phyloP scores from a whole-genome alignment of 345 rosid species.

The Raphanus raphanistrum region DNA sequence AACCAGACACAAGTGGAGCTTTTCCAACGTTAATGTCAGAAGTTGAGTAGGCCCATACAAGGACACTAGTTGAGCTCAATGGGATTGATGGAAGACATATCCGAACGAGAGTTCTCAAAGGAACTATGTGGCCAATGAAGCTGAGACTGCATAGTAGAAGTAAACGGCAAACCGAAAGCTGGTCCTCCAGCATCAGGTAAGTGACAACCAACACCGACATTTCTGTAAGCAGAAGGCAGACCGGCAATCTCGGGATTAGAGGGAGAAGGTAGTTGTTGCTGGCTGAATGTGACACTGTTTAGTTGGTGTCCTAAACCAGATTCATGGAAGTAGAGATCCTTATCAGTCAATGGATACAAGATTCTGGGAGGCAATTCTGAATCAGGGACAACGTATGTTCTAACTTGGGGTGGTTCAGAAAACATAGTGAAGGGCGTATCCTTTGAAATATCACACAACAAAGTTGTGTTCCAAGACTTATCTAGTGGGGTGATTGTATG shows the following conservation, averaged over 20 bases:
- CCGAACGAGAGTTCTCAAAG: slow-evolving; percentile 36
- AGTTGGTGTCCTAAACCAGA: slow-evolving; percentile 28
- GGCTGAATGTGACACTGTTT: slow-evolving; percentile 35
- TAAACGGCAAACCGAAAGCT: slow-evolving; percentile 46
- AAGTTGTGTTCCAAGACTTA: slow-evolving; percentile 22
- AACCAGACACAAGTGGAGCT: background rate
- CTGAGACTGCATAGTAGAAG: slow-evolving; percentile 35
- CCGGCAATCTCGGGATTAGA: background rate
- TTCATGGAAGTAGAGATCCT: slow-evolving; percentile 37
- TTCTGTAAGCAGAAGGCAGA: slow-evolving; percentile 21
- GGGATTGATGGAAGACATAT: background rate
- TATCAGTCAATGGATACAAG: slow-evolving; percentile 27
- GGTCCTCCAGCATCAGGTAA: slow-evolving; percentile 36
- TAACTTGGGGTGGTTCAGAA: slow-evolving; percentile 37
- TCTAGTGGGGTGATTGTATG: slow-evolving; percentile 29
- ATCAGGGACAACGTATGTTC: slow-evolving; percentile 30
- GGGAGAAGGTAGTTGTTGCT: slow-evolving; percentile 29
- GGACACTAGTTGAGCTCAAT: slow-evolving; percentile 30
- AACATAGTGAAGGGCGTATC: slow-evolving; percentile 32
- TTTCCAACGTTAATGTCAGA: slow-evolving; percentile 28
- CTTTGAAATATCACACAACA: slow-evolving; percentile 10
- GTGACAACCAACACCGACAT: slow-evolving; percentile 33
- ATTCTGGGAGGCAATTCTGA: slow-evolving; percentile 32
- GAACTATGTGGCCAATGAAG: slow-evolving; percentile 37
- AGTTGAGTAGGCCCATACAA: slow-evolving; percentile 32